These are phyloP conservation scores for Boletus reticuloceps DNA, from an alignment of 768 basidiomycete species.

Conservation along the genomic window DNA sequence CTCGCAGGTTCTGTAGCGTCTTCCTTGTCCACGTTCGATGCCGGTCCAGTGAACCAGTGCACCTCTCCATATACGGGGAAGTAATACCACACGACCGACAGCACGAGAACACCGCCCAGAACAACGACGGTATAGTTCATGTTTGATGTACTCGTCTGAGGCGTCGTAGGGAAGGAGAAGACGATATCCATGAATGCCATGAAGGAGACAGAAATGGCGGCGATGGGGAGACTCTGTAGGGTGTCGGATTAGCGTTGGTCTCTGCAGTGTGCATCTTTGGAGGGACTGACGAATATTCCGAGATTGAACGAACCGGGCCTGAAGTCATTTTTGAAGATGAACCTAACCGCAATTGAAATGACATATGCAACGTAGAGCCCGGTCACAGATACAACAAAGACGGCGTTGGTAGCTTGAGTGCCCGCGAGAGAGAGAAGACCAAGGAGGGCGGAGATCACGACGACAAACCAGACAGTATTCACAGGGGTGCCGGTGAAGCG, in stretches of 20 bases:
- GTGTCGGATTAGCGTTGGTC: slow-evolving; percentile 1
- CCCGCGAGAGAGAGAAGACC: slow-evolving; percentile 59
- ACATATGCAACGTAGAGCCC: slow-evolving; percentile 46
- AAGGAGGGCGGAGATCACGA: slow-evolving; percentile 38
- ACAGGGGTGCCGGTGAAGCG: slow-evolving; percentile 50
- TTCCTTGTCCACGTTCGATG: slow-evolving; percentile 39
- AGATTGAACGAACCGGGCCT: slow-evolving; percentile 48
- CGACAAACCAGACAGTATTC: slow-evolving; percentile 58
- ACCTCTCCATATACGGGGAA: slow-evolving; percentile 67
- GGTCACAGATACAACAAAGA: slow-evolving; percentile 50
- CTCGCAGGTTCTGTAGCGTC: neutral
- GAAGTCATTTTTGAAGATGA: slow-evolving; percentile 44
- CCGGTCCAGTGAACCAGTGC: slow-evolving; percentile 70
- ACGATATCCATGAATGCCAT: slow-evolving; percentile 66
- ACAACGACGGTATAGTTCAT: slow-evolving; percentile 81
- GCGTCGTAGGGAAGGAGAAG: slow-evolving; percentile 61
- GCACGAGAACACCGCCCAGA: slow-evolving; percentile 52
- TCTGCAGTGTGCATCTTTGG: neutral
- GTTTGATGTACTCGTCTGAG: slow-evolving; percentile 38
- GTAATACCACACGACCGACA: slow-evolving; percentile 65
- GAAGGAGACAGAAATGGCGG: slow-evolving; percentile 52
- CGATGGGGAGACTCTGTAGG: slow-evolving; percentile 54
- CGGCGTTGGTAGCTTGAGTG: slow-evolving; percentile 51
- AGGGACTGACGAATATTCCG: slow-evolving; percentile 39
- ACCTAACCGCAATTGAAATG: slow-evolving; percentile 52